Base-by-base conservation (phyloP, 1,284 basidiomycete species). In the Peniophora sp. region DNA sequence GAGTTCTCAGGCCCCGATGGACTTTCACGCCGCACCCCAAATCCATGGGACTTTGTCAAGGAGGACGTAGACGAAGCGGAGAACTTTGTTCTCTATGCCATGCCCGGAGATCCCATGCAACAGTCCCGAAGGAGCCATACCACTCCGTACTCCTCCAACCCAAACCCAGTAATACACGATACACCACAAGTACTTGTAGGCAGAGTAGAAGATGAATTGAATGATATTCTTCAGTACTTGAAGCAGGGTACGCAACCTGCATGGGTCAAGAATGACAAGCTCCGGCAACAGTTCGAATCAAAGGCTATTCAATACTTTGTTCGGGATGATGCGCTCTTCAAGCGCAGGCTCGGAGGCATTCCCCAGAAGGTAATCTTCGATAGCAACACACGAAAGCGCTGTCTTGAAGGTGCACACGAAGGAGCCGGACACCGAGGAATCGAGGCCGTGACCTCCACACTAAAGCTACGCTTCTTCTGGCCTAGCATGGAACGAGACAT, bases 391-490 rank as follows among this genome's bases (percentile, higher is more conserved):
- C 15, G 0, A n/a, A 11, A 2, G 36, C 44, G 2, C 14, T 48
- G 2, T 49, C 34, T 14, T 47, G 49, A 20, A n/a, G 18, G 37
- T 10, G 55, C 59, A 2, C 64, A 65, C 45, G 59, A 65, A 41
- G 42, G 53, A 0, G 48, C 63, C 0, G 62, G 65, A 3, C 64
- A 66, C 45, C 58, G 60, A 32, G 59, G 65, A 2, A 48, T 55
- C 11, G 61, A 57, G 43, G 54, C 60, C 3, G 60, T 58, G 32
- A 63, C 54, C 24, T 23, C 56, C 1, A 55, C 55, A 8, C 44
- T 65, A 1, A 39, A 56, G 1, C 50, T 60, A 2, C 53, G 57
- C 0, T 67, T 64, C 51, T 69, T 60, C 62, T 70, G 68, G 68
- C 68, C 64, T 0, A 27, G 49, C 3, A 61, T 69, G 14, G 36